phyloP scores from a whole-genome alignment of 768 basidiomycete genomes.

The Tephrocybe rancida region DNA sequence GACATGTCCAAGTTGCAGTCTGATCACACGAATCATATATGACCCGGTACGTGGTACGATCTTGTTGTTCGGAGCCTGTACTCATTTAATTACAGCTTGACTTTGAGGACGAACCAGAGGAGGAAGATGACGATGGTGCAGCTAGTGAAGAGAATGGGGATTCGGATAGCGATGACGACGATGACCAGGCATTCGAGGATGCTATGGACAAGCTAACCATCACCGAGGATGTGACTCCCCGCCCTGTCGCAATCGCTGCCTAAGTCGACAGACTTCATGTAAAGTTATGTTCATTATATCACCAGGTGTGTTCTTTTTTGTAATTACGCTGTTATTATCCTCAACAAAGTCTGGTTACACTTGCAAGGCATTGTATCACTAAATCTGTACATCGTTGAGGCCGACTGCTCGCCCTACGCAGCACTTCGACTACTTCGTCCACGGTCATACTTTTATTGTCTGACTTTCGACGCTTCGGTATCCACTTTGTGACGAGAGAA shows the following conservation, averaged over 20 bases:
- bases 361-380: conserved; percentile 6
- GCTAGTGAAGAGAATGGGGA: conserved; percentile 43
- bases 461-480: too few species aligned
- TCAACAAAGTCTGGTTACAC: background rate
- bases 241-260: conserved; percentile 25
- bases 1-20: conserved; percentile 93
- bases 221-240: conserved; percentile 27
- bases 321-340: background rate
- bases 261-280: conserved; percentile 13
- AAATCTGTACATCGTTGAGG: background rate
- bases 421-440: too few species aligned
- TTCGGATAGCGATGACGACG: conserved; percentile 42
- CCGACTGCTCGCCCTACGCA: too few species aligned
- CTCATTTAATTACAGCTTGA: conserved; percentile 58
- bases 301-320: conserved; percentile 9
- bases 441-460: too few species aligned
- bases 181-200: conserved; percentile 58
- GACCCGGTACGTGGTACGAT: conserved; percentile 74
- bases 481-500: too few species aligned
- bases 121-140: conserved; percentile 49
- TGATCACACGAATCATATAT: conserved; percentile 90
- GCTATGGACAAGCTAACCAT: conserved; percentile 67
- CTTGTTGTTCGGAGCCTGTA: conserved; percentile 7
- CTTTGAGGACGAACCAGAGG: conserved; percentile 74
- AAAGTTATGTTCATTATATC: conserved; percentile 9